phyloP scores from a whole-genome alignment of 257 asterid genomes.

The Salvia miltiorrhiza region DNA sequence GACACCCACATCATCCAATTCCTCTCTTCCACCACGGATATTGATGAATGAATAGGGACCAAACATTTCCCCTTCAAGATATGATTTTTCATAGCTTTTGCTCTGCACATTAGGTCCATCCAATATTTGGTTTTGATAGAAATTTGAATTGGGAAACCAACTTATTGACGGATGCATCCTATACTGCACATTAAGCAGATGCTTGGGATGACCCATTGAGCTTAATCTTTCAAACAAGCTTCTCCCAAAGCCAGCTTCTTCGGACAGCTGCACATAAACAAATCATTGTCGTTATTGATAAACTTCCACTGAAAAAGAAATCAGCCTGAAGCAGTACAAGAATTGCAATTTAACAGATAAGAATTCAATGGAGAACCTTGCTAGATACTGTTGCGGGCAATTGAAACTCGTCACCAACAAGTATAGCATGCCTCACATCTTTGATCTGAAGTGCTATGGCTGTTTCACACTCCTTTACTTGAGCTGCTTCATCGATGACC shows the following conservation, averaged over 20 bases:
- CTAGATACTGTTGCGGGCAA: conserved; percentile 46
- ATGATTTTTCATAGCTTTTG: conserved; percentile 22
- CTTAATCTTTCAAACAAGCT: conserved; percentile 60
- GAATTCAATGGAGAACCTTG: conserved; percentile 31
- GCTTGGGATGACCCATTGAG: conserved; percentile 44
- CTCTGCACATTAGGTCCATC: conserved; percentile 42
- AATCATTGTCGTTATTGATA: not conserved
- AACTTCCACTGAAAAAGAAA: not conserved
- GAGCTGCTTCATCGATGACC: conserved; percentile 65
- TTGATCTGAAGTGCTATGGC: conserved; percentile 44
- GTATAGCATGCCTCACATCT: conserved; percentile 41
- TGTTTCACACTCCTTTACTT: conserved; percentile 58
- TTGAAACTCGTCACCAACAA: conserved; percentile 58
- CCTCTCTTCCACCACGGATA: conserved; percentile 47
- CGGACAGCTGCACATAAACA: conserved; percentile 30
- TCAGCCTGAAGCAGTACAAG: not conserved
- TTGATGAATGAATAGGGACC: conserved; percentile 67
- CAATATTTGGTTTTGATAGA: conserved; percentile 35
- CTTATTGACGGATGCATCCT: conserved; percentile 65
- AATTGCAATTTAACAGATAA: not conserved
- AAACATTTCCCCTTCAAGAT: conserved; percentile 43
- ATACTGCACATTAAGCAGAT: conserved; percentile 48
- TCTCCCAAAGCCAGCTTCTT: conserved; percentile 56
- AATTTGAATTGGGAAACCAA: conserved; percentile 42
- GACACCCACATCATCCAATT: conserved; percentile 37